Conservation (phyloP, 495 filamentous ascomycete genomes). For the Neurospora sp. region DNA sequence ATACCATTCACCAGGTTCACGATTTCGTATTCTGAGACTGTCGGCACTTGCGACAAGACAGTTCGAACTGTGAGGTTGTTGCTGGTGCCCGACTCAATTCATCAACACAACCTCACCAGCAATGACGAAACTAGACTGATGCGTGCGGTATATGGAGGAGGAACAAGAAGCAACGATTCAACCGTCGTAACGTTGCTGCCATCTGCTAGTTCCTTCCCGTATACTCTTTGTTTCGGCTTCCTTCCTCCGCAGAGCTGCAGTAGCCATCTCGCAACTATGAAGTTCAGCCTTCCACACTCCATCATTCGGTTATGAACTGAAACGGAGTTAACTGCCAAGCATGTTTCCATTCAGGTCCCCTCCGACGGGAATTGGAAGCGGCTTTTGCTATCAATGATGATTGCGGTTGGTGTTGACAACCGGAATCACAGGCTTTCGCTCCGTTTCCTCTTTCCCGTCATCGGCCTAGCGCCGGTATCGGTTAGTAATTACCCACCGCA, state of each 20-base stretch:
- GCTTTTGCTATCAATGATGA: not conserved
- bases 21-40: not conserved
- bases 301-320: not conserved
- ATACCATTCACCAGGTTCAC: not conserved
- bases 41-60: not conserved
- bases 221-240: not conserved
- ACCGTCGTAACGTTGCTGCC: not conserved
- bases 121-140: not conserved
- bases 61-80: not conserved
- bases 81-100: not conserved
- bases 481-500: not conserved
- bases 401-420: not conserved
- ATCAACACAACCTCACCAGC: not conserved
- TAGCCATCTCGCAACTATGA: not conserved
- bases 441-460: not conserved
- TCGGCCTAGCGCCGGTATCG: not conserved
- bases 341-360: not conserved
- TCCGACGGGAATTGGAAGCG: not conserved
- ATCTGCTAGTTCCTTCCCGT: not conserved
- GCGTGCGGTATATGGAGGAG: not conserved
- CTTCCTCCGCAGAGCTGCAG: not conserved
- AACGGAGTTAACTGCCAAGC: not conserved
- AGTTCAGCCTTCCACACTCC: not conserved
- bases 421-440: not conserved
- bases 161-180: not conserved